Evolutionary conservation across 2,329 filamentous ascomycete species (phyloP).

Genomic region (Claviceps purpurea): DNA sequence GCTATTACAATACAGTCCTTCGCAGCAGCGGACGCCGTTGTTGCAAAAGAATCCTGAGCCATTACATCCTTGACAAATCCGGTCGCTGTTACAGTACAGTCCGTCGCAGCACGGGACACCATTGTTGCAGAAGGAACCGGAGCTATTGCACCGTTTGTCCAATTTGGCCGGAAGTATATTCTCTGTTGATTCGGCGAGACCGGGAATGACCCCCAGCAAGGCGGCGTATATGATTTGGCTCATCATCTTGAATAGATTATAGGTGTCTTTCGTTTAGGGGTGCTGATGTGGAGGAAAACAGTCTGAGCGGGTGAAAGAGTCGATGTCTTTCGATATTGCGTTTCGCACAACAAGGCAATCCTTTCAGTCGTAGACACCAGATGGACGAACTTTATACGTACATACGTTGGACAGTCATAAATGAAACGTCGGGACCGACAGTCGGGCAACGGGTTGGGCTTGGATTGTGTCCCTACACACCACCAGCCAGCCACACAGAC

Average conservation of each 20-base stretch:
- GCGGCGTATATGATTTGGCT: background rate
- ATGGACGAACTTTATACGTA: too few relatives aligned
- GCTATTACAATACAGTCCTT: conserved; percentile 3
- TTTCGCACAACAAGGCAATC: too few relatives aligned
- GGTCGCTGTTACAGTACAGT: conserved; percentile 4
- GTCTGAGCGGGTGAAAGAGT: too few relatives aligned
- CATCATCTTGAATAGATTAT: background rate
- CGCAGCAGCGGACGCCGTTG: conserved; percentile 6
- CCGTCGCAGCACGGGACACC: conserved; percentile 6
- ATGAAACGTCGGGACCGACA: too few relatives aligned
- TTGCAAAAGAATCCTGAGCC: conserved; percentile 4
- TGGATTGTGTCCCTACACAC: too few relatives aligned
- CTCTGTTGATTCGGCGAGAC: background rate
- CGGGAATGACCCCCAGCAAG: background rate
- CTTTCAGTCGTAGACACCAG: too few relatives aligned
- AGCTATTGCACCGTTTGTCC: conserved; percentile 3
- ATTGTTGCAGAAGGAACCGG: conserved; percentile 7
- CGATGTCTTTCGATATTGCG: too few relatives aligned
- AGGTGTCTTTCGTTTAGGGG: too few relatives aligned
- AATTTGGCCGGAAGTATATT: background rate
- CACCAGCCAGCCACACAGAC: too few relatives aligned
- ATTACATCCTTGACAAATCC: conserved; percentile 3
- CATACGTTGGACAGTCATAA: too few relatives aligned
- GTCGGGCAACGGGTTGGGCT: too few relatives aligned
- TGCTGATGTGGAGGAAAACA: too few relatives aligned